These are phyloP conservation scores for Ruellia speciosa DNA, from an alignment of 305 asterid genomes.

Conservation along the genomic window DNA sequence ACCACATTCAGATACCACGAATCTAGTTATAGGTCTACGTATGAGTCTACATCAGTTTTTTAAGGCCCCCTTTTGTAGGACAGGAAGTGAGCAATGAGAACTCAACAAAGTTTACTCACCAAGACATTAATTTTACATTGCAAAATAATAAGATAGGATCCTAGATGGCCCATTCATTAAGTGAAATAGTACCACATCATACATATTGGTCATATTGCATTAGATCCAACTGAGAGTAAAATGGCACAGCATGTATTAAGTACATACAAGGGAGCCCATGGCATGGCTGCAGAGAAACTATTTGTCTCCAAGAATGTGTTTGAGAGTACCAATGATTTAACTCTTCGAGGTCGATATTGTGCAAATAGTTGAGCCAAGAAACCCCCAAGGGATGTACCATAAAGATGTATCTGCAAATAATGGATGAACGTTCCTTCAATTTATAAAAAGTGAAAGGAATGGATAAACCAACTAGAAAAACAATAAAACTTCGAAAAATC, in stretches of 20 bases:
- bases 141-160: not conserved
- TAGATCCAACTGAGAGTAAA: not conserved
- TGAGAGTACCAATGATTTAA: slow-evolving; percentile 80
- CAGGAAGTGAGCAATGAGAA: not conserved
- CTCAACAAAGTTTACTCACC: not conserved
- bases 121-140: not conserved
- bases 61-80: not conserved
- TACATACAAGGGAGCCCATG: slow-evolving; percentile 94
- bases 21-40: not conserved
- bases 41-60: not conserved
- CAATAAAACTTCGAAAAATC: not conserved
- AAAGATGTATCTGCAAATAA: slow-evolving; percentile 66
- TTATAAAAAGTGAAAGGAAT: slow-evolving; percentile 9
- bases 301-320: slow-evolving; percentile 85
- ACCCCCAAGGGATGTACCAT: slow-evolving; percentile 95
- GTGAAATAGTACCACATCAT: not conserved
- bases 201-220: not conserved
- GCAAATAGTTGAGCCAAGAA: slow-evolving; percentile 96
- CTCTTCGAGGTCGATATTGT: slow-evolving; percentile 92
- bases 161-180: not conserved
- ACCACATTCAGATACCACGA: too few relatives aligned
- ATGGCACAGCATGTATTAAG: not conserved
- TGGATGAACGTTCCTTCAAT: slow-evolving; percentile 14
- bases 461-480: not conserved
- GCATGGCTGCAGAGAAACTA: slow-evolving; percentile 84